A percentile compares a stretch with the other conserved stretches of the same genome.
These are phyloP conservation scores for Furcasterigmium sp. DNA, from an alignment of 2,329 filamentous ascomycete genomes.

Conservation along the genomic window DNA sequence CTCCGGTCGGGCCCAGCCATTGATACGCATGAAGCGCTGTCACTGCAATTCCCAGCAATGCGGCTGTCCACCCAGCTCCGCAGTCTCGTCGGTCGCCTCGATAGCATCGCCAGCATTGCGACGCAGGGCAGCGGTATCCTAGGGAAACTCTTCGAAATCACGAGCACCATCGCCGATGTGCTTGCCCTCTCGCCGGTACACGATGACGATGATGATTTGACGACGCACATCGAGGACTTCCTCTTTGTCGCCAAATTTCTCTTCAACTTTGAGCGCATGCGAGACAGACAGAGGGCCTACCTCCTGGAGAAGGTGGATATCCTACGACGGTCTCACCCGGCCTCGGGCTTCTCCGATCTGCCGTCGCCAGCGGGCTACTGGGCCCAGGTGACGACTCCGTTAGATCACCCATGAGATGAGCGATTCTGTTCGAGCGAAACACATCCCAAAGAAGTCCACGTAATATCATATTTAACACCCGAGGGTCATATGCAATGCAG, in stretches of 20 bases:
- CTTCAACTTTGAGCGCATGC: slow-evolving; percentile 41
- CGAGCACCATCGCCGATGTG: slow-evolving; percentile 54
- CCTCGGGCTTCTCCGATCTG: not conserved
- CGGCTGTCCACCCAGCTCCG: slow-evolving; percentile 32
- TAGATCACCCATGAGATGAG: not conserved
- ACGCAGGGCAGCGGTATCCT: slow-evolving; percentile 52
- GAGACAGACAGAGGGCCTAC: slow-evolving; percentile 36
- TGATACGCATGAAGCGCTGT: slow-evolving; percentile 28
- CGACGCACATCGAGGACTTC: slow-evolving; percentile 46
- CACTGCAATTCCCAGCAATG: slow-evolving; percentile 31
- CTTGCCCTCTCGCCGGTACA: slow-evolving; percentile 43
- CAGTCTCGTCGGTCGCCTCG: slow-evolving; percentile 26
- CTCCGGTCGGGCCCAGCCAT: slow-evolving; percentile 26
- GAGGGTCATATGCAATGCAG: too few species aligned
- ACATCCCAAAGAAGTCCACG: too few species aligned
- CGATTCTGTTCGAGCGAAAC: too few species aligned
- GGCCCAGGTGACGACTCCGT: not conserved
- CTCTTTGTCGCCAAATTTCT: slow-evolving; percentile 45
- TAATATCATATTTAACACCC: too few species aligned
- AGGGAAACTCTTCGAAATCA: slow-evolving; percentile 56
- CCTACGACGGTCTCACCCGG: slow-evolving; percentile 11
- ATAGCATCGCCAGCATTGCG: slow-evolving; percentile 37
- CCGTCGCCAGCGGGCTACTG: not conserved
- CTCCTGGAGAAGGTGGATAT: slow-evolving; percentile 31
- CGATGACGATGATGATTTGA: slow-evolving; percentile 35